Evolutionary conservation across 495 filamentous ascomycete species (phyloP), one percentile per base, ranked within the genome.

Genomic region (Terfezia boudieri): DNA sequence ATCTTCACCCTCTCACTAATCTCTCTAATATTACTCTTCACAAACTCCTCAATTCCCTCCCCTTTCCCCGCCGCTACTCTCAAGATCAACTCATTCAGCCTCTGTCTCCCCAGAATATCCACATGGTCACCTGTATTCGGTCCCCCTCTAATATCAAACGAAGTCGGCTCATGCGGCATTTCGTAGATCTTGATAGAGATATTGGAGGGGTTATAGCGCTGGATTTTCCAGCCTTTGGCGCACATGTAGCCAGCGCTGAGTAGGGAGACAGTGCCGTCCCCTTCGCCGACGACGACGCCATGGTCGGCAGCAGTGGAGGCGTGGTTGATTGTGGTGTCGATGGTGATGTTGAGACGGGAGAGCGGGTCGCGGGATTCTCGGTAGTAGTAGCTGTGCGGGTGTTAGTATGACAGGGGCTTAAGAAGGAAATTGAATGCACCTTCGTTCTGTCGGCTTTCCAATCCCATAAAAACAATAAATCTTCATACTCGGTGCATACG

Each of bases 101-200:
- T 86, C 57, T 84, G 76, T 5, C 90, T 72, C 11, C 90, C 90
- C 16, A 98, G 71, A 54, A 98, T 96, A 66, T 98, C 90, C 37
- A 98, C 90, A 62, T 98, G 90, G 67, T 98, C 90, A 2, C 86
- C 87, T 37, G 90, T 96, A 61, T 94, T 96, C 11, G 89, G 90
- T 0, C 90, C 90, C 48, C 90, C 90, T 11, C 90, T 71, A 0
- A 92, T 86, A 56, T 79, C 84, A 67, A 95, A 96, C 22, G 85
- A 70, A 55, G 94, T 87, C 0, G 90, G 90, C 65, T 96, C 87
- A 64, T 98, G 92, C 3, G 80, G 84, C 89, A 96, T 96, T 69
- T 96, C 90, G 59, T 78, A 86, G 4, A 86, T 81, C 54, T 81
- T 89, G 63, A 98, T 71, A 61, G 84, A 75, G 4, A 80, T 73